Conservation (phyloP, 495 filamentous ascomycete genomes). For the Talaromyces wortmannii region DNA sequence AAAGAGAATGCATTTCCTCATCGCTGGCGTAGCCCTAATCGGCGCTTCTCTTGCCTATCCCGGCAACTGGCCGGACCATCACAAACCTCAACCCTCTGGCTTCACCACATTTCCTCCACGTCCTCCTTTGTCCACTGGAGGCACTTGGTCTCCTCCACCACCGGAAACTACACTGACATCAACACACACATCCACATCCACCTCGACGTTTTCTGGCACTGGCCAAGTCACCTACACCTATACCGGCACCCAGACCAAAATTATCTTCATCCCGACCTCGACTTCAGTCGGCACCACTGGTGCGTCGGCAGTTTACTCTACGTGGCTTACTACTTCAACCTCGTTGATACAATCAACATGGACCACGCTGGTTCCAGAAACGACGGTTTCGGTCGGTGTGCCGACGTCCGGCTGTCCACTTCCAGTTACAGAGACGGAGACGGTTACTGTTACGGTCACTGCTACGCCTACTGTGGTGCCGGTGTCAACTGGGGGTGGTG, state of each 20-base stretch:
- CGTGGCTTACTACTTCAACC: neutral
- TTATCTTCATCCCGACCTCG: slow-evolving; percentile 1
- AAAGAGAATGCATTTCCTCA: too few relatives aligned
- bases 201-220: neutral
- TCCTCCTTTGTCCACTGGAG: neutral
- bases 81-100: neutral
- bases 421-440: slow-evolving; percentile 1
- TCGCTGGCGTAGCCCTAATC: neutral
- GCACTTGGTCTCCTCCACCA: neutral
- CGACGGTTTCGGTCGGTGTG: neutral
- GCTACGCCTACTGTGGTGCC: neutral
- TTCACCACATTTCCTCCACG: neutral
- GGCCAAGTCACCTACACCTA: neutral
- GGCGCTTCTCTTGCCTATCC: slow-evolving; percentile 3
- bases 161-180: neutral
- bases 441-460: neutral
- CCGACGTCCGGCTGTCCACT: neutral
- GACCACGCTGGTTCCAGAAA: neutral
- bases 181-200: neutral
- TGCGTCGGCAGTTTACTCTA: slow-evolving; percentile 1
- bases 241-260: neutral
- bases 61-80: neutral
- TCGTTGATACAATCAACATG: neutral
- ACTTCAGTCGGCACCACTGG: neutral
- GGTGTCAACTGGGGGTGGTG: neutral